phyloP scores from a whole-genome alignment of 805 yeast genomes.

The Suhomyces prunicola region DNA sequence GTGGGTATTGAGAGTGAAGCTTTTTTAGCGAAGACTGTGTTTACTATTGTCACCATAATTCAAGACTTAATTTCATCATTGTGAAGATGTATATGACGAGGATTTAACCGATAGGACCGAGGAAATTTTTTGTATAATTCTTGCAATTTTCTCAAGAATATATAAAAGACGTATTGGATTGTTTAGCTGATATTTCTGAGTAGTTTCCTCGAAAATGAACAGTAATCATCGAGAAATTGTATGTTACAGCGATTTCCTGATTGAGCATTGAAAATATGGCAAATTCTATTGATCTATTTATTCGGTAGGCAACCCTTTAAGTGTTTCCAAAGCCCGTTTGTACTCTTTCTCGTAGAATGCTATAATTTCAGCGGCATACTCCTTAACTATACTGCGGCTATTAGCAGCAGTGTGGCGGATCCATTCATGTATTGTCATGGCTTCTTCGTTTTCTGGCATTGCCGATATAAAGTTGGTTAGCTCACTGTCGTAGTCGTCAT shows the following conservation, averaged over 20 bases:
- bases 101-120: too few species aligned
- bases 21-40: too few species aligned
- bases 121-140: neutral
- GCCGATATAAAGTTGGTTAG: constrained; percentile 60
- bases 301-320: constrained; percentile 34
- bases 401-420: constrained; percentile 51
- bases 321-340: constrained; percentile 44
- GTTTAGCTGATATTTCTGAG: neutral
- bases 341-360: constrained; percentile 47
- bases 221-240: neutral
- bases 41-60: too few species aligned
- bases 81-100: neutral
- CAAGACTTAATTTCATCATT: neutral
- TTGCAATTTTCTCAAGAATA: neutral
- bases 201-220: neutral
- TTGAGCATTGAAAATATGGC: neutral
- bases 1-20: neutral
- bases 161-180: too few species aligned
- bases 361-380: constrained; percentile 47
- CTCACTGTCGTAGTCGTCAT: constrained; percentile 65
- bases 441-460: constrained; percentile 67
- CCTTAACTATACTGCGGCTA: constrained; percentile 47
- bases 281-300: constrained; percentile 4
- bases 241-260: neutral
- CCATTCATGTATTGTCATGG: constrained; percentile 74